Evolutionary conservation across 2,329 filamentous ascomycete species (phyloP).

Genomic region (Colletotrichum graminicola): DNA sequence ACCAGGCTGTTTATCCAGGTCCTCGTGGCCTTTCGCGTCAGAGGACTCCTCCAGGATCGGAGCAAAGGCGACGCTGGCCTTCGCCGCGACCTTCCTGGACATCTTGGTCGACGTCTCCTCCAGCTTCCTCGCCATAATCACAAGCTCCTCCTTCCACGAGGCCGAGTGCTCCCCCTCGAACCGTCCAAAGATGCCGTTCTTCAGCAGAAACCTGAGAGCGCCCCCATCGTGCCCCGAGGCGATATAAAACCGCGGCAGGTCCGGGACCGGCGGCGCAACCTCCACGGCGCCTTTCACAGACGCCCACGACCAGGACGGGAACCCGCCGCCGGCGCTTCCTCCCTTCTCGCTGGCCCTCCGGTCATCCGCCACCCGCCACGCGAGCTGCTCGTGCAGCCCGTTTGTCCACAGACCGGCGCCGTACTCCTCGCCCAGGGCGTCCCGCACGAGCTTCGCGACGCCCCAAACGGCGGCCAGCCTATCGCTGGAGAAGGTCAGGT

Average conservation of each 20-base stretch:
- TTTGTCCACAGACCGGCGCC: conserved; percentile 42
- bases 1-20: not conserved
- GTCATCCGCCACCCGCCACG: conserved; percentile 35
- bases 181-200: conserved; percentile 6
- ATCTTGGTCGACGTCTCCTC: not conserved
- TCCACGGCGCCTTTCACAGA: not conserved
- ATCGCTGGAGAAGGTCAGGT: conserved; percentile 40
- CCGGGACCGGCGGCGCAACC: conserved; percentile 2
- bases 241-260: not conserved
- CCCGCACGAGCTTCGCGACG: conserved; percentile 38
- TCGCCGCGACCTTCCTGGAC: not conserved
- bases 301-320: conserved; percentile 27
- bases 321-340: not conserved
- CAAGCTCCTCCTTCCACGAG: conserved; percentile 6
- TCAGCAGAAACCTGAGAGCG: not conserved
- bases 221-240: not conserved
- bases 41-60: not conserved
- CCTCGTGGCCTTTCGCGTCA: not conserved
- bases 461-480: conserved; percentile 43
- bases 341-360: not conserved
- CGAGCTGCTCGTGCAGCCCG: conserved; percentile 42
- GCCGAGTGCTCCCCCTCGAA: conserved; percentile 13
- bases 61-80: not conserved
- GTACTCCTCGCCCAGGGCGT: conserved; percentile 26
- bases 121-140: conserved; percentile 1